Conservation (phyloP, 1,284 basidiomycete species). For the Moesziomyces parantarcticus region DNA sequence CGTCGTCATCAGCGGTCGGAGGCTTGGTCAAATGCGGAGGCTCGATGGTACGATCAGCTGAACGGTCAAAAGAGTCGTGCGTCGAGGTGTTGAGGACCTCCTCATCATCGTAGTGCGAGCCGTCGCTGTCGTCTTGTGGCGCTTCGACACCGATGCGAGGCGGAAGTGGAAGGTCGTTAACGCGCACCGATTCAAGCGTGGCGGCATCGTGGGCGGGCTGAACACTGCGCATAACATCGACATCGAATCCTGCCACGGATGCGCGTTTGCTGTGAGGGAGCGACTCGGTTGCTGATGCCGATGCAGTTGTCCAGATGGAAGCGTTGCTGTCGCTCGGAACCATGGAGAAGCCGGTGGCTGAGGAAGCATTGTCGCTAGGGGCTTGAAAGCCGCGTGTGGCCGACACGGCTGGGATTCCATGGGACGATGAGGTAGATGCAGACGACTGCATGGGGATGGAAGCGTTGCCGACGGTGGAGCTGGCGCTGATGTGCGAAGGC, state of each 20-base stretch:
- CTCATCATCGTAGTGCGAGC: constrained; percentile 48
- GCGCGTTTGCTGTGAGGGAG: constrained; percentile 37
- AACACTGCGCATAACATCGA: constrained; percentile 33
- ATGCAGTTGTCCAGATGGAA: constrained; percentile 38
- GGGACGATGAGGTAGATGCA: constrained; percentile 3
- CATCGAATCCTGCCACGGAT: constrained; percentile 36
- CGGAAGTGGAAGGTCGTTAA: constrained; percentile 1
- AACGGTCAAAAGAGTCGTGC: constrained; percentile 18
- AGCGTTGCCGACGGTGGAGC: background rate
- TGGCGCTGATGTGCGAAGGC: background rate
- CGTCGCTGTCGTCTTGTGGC: constrained; percentile 39
- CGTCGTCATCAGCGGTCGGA: background rate
- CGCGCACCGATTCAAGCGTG: background rate
- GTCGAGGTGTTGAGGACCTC: constrained; percentile 10
- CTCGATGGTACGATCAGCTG: constrained; percentile 27
- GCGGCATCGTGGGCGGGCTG: constrained; percentile 12
- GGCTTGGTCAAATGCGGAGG: background rate
- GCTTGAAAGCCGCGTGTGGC: constrained; percentile 30
- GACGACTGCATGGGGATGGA: constrained; percentile 1
- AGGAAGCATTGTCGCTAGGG: background rate
- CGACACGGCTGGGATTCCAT: constrained; percentile 6
- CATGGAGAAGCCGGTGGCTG: constrained; percentile 10
- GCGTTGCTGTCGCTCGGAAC: constrained; percentile 39
- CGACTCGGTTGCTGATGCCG: constrained; percentile 15
- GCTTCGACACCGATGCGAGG: constrained; percentile 15